These are phyloP conservation scores for Bromus sterilis DNA, from an alignment of 176 grass and related monocot genomes.

Conservation along the genomic window DNA sequence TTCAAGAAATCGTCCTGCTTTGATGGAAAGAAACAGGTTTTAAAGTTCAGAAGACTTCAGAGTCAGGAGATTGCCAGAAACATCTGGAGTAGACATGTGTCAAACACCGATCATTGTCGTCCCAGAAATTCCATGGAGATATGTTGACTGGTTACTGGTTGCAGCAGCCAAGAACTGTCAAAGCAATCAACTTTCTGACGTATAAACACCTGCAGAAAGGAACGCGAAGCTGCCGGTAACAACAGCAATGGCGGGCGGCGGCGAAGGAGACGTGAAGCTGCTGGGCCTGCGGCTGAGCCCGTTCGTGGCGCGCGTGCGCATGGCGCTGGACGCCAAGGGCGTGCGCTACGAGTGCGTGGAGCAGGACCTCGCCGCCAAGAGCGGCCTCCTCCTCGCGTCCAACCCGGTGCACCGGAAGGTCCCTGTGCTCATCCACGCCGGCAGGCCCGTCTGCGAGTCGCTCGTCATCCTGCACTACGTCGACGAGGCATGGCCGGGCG, in stretches of 20 bases:
- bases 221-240: too few species aligned
- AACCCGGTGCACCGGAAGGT: slow-evolving; percentile 45
- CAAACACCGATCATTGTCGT: not conserved
- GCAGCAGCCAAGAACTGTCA: not conserved
- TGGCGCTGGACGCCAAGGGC: not conserved
- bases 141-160: not conserved
- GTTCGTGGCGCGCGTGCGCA: not conserved
- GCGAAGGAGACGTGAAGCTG: not conserved
- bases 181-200: not conserved
- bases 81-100: not conserved
- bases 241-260: not conserved
- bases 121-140: not conserved
- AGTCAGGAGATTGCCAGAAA: not conserved
- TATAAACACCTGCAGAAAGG: not conserved
- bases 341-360: slow-evolving; percentile 32
- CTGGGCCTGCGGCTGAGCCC: not conserved
- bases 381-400: slow-evolving; percentile 31
- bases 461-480: not conserved
- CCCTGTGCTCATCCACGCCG: not conserved
- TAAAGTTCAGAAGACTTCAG: not conserved
- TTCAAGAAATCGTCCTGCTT: not conserved
- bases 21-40: not conserved
- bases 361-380: slow-evolving; percentile 41
- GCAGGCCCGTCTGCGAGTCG: not conserved
- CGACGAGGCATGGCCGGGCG: not conserved